These are phyloP conservation scores for Apiotrichum akiyoshidainum DNA, from an alignment of 1,284 basidiomycete species.

Conservation along the genomic window DNA sequence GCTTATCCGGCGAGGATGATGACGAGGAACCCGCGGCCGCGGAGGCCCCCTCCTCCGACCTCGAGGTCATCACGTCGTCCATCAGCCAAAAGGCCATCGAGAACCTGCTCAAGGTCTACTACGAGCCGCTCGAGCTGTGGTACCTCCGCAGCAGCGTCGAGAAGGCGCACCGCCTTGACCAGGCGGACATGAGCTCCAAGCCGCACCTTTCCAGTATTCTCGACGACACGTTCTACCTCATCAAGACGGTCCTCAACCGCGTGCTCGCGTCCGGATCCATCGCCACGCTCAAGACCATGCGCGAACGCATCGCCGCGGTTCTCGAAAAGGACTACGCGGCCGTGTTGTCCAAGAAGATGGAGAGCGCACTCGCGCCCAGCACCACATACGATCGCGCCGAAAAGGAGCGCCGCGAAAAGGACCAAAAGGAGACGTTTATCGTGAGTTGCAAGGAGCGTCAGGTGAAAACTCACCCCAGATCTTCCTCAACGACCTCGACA, in stretches of 20 bases:
- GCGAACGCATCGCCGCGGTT: slow-evolving; percentile 64
- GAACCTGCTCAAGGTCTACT: slow-evolving; percentile 68
- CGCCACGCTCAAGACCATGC: slow-evolving; percentile 59
- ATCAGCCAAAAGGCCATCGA: slow-evolving; percentile 60
- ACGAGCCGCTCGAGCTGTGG: slow-evolving; percentile 87
- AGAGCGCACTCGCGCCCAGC: slow-evolving; percentile 72
- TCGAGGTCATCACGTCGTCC: slow-evolving; percentile 51
- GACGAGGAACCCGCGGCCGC: slow-evolving; percentile 30
- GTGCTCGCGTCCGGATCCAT: slow-evolving; percentile 70
- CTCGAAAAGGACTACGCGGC: slow-evolving; percentile 76
- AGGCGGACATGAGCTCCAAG: slow-evolving; percentile 60
- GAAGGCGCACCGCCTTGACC: slow-evolving; percentile 65
- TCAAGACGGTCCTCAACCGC: slow-evolving; percentile 75
- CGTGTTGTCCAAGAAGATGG: slow-evolving; percentile 75
- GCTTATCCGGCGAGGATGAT: slow-evolving; percentile 35
- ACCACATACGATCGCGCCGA: slow-evolving; percentile 41
- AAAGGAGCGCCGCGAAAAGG: slow-evolving; percentile 71
- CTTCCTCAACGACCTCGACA: slow-evolving; percentile 81
- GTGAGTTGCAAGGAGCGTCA: slow-evolving; percentile 55
- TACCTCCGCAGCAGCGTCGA: slow-evolving; percentile 83
- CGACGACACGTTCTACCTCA: slow-evolving; percentile 90
- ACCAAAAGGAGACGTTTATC: slow-evolving; percentile 71
- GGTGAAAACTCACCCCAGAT: slow-evolving; percentile 57
- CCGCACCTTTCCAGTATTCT: slow-evolving; percentile 65
- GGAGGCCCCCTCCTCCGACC: slow-evolving; percentile 9